Base-by-base conservation (phyloP, 192 early-diverging fungal species). In the Podila epicladia region DNA sequence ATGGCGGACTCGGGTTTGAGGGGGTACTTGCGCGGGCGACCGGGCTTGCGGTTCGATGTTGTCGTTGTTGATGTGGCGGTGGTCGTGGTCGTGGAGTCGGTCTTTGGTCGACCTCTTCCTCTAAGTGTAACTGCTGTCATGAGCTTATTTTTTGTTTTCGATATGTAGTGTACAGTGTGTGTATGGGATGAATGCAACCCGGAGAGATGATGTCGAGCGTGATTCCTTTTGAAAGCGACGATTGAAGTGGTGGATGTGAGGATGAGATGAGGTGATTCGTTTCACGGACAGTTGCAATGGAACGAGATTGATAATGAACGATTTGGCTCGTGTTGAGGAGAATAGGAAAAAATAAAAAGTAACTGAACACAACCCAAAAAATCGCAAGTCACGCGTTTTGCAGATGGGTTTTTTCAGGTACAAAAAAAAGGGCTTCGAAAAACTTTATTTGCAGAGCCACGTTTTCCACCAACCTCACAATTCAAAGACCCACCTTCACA, bases 31-130 rank as follows among this genome's bases (percentile, higher is more conserved):
- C 53, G 53, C 26, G 53, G 53, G 24, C 53, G 53, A 26, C 53
- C 53, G 0, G 53, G 53, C 24, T 26, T 55, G 9, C 53, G 53
- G 3, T n/a, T 55, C 20, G 24, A 22, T 22, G 41, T 17, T 45
- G 41, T 45, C 4, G 41, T 13, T 45, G 41, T 9, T 45, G 41
- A 15, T 45, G 41, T 53, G 50, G 50, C n/a, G 7, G 50, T 55
- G 22, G 12, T 22, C 5, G 20, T 22, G 24, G 53, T n/a, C 9
- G n/a, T 12, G 24, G 53, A 17, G 11, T n/a, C 24, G 53, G 53
- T 55, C 53, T 55, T 55, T 55, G 53, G 53, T n/a, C 53, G 53
- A 55, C 53, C 53, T n/a, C 53, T 55, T 55, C 24, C 24, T 55
- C 53, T 55, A n/a, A 1, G 53, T 9, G n/a, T n/a, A 55, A 20